Conservation (phyloP, 176 grass and related monocot species). For the Lolium rigidum region DNA sequence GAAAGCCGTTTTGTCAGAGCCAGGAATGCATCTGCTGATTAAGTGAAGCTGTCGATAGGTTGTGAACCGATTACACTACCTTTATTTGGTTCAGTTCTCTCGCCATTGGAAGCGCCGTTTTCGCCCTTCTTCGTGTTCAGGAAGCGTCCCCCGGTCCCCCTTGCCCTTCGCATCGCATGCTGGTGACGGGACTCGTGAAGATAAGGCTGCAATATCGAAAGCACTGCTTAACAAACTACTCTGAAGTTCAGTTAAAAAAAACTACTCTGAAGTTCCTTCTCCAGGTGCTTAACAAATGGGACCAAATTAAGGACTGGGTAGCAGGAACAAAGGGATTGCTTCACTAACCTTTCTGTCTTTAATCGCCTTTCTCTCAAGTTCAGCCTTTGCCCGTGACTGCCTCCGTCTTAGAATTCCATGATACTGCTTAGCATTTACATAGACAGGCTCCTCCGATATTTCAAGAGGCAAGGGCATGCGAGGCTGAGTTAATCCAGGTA, state of each 20-base stretch:
- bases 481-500: constrained; percentile 59
- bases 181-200: constrained; percentile 86
- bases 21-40: constrained; percentile 14
- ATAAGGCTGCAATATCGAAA: constrained; percentile 63
- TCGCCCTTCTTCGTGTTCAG: constrained; percentile 84
- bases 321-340: not conserved
- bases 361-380: constrained; percentile 76
- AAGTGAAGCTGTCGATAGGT: not conserved
- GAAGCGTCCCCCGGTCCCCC: constrained; percentile 80
- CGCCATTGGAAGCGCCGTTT: constrained; percentile 21
- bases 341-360: constrained; percentile 82
- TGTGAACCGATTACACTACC: constrained; percentile 16
- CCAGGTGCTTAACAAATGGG: too few species aligned
- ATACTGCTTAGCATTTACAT: constrained; percentile 99
- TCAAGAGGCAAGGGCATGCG: constrained; percentile 92
- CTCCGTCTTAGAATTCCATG: constrained; percentile 88
- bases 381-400: constrained; percentile 91
- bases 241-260: too few species aligned
- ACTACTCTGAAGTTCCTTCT: too few species aligned
- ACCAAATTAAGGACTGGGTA: too few species aligned
- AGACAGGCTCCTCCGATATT: constrained; percentile 89
- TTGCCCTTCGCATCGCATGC: constrained; percentile 80
- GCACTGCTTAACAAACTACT: constrained; percentile 23
- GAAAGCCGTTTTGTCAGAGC: constrained; percentile 10
- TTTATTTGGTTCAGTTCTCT: constrained; percentile 41